These are phyloP conservation scores for Termitomyces sp. DNA, from an alignment of 768 basidiomycete genomes.

Conservation along the genomic window DNA sequence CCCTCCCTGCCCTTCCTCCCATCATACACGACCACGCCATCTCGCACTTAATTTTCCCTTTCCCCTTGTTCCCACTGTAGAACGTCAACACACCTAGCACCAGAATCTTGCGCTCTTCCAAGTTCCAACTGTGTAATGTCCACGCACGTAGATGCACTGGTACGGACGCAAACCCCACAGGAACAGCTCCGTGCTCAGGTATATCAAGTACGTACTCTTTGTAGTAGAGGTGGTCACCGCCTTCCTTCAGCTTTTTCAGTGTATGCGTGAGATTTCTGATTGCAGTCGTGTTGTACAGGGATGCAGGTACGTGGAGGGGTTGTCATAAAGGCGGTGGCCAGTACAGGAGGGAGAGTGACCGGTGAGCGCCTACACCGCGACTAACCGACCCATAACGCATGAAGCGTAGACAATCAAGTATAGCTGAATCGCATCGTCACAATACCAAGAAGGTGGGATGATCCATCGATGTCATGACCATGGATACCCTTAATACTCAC, in stretches of 20 bases:
- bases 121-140: slow-evolving; percentile 40
- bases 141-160: slow-evolving; percentile 64
- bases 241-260: slow-evolving; percentile 57
- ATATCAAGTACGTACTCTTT: slow-evolving; percentile 69
- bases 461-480: no score
- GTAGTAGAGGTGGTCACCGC: slow-evolving; percentile 78
- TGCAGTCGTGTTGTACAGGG: slow-evolving; percentile 33
- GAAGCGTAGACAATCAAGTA: no score
- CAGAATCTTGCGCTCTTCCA: slow-evolving; percentile 58
- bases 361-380: no score
- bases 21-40: slow-evolving; percentile 58
- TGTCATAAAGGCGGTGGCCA: slow-evolving; percentile 6
- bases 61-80: slow-evolving; percentile 32
- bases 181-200: slow-evolving; percentile 42
- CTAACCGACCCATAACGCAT: no score
- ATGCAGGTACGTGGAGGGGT: no score
- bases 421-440: no score
- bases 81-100: slow-evolving; percentile 81
- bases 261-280: slow-evolving; percentile 46
- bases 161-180: slow-evolving; percentile 80
- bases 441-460: no score
- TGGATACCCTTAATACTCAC: no score
- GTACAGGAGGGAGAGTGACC: slow-evolving; percentile 23
- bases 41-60: slow-evolving; percentile 63
- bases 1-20: slow-evolving; percentile 23